Percentiles rank a stretch among this genome's conserved stretches.
These are phyloP conservation scores for Ceraceosorus guamensis DNA, from an alignment of 1,284 basidiomycete genomes.

Conservation along the genomic window DNA sequence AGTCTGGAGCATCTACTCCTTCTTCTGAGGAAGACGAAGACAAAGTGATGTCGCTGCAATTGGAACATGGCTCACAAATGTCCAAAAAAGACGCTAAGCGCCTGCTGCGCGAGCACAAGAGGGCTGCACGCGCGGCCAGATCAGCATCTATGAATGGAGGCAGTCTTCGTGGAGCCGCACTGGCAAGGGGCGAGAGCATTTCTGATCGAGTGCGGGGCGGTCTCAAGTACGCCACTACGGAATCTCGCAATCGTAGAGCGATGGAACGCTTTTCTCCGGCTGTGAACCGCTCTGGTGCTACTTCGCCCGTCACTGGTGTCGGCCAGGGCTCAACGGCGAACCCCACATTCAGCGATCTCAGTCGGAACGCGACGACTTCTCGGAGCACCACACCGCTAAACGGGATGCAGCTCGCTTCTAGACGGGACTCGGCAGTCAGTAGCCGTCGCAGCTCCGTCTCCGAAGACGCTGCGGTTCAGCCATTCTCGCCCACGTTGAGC, in stretches of 20 bases:
- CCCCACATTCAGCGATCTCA: no score
- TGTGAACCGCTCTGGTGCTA: constrained; percentile 7
- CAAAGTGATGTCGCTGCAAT: constrained; percentile 6
- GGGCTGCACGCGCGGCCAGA: constrained; percentile 9
- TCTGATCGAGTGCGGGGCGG: constrained; percentile 4
- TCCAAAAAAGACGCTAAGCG: constrained; percentile 31
- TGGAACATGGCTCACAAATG: constrained; percentile 29
- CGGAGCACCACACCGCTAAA: background rate
- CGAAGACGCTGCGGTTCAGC: background rate
- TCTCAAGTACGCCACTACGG: constrained; percentile 29
- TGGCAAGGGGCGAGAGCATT: background rate
- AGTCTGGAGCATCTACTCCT: background rate
- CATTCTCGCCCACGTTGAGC: background rate
- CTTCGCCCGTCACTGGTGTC: constrained; percentile 7
- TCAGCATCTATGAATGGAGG: background rate
- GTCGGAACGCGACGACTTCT: background rate
- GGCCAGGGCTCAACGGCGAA: no score
- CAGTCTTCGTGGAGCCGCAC: background rate
- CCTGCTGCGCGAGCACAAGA: constrained; percentile 24
- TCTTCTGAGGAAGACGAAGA: background rate
- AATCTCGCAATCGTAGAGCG: constrained; percentile 34
- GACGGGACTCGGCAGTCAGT: constrained; percentile 1
- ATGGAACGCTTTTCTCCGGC: constrained; percentile 41
- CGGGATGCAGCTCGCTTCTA: background rate
- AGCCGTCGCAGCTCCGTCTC: background rate